A percentile compares a stretch with the other conserved stretches of the same genome.
Evolutionary conservation across 495 filamentous ascomycete species (phyloP).

Genomic region (Xylaria grammica): DNA sequence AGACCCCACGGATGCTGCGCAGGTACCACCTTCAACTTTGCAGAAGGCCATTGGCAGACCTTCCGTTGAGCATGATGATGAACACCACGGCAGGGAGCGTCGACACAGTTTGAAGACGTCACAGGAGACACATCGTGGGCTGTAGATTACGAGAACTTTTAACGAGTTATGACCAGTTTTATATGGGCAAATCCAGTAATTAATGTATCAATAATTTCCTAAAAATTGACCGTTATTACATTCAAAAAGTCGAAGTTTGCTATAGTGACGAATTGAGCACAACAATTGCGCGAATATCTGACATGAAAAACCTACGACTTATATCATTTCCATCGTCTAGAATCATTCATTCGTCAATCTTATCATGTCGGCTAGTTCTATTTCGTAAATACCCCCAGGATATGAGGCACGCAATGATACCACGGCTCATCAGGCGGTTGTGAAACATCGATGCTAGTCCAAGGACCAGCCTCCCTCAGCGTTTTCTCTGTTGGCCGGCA

Average conservation of each 20-base stretch:
- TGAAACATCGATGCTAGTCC: slow-evolving; percentile 59
- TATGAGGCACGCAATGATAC: slow-evolving; percentile 59
- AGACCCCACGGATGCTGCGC: slow-evolving; percentile 53
- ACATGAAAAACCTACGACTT: too few relatives aligned
- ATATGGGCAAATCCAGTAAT: not conserved
- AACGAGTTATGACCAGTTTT: slow-evolving; percentile 14
- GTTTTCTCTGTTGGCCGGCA: slow-evolving; percentile 59
- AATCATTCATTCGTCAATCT: too few relatives aligned
- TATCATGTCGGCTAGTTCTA: too few relatives aligned
- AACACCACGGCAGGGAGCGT: slow-evolving; percentile 39
- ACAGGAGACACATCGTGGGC: slow-evolving; percentile 47
- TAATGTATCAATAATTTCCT: slow-evolving; percentile 7
- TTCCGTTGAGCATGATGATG: slow-evolving; percentile 43
- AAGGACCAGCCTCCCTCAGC: slow-evolving; percentile 60
- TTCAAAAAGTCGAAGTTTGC: too few relatives aligned
- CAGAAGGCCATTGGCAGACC: slow-evolving; percentile 45
- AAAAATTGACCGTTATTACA: not conserved
- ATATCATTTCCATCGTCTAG: too few relatives aligned
- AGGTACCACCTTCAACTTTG: slow-evolving; percentile 54
- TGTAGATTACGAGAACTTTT: slow-evolving; percentile 31
- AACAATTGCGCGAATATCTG: too few relatives aligned
- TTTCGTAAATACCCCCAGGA: slow-evolving; percentile 59
- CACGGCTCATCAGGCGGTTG: slow-evolving; percentile 50
- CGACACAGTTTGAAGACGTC: slow-evolving; percentile 43
- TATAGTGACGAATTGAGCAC: too few relatives aligned